A percentile compares a stretch with the other conserved stretches of the same genome.
Conservation (phyloP, 495 filamentous ascomycete genomes). For the Hapsidospora chrysogenum region DNA sequence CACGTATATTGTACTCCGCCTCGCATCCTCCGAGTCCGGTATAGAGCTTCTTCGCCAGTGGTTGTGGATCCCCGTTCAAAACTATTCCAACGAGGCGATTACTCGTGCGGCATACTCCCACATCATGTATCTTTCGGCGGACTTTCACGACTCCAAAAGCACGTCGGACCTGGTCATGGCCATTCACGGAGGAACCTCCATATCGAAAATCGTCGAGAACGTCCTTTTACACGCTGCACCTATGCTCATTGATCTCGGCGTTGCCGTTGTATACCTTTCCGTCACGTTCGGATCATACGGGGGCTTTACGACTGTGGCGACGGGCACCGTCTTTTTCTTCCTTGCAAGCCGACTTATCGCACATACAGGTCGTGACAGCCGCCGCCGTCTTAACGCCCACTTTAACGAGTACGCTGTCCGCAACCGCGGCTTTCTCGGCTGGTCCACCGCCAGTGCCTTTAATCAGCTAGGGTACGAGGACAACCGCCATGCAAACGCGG, state of each 20-base stretch:
- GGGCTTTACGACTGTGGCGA: slow-evolving; percentile 48
- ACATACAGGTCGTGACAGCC: slow-evolving; percentile 16
- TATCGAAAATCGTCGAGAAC: slow-evolving; percentile 47
- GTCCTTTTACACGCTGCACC: slow-evolving; percentile 51
- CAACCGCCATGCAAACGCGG: slow-evolving; percentile 36
- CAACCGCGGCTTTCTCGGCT: slow-evolving; percentile 47
- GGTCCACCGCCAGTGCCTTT: slow-evolving; percentile 56
- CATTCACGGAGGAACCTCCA: slow-evolving; percentile 43
- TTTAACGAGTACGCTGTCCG: slow-evolving; percentile 43
- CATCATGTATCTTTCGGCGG: slow-evolving; percentile 59
- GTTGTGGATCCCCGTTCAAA: slow-evolving; percentile 51
- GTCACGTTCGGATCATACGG: slow-evolving; percentile 57
- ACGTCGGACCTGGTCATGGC: slow-evolving; percentile 54
- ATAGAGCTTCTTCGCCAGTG: slow-evolving; percentile 35
- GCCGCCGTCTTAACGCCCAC: slow-evolving; percentile 17
- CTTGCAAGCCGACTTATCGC: slow-evolving; percentile 36
- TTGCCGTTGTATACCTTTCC: slow-evolving; percentile 55
- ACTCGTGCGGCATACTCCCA: slow-evolving; percentile 54
- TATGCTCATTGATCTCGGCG: slow-evolving; percentile 51
- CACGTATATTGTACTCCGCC: slow-evolving; percentile 35
- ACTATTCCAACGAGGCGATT: slow-evolving; percentile 42
- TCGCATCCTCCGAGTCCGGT: slow-evolving; percentile 39
- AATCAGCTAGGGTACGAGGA: slow-evolving; percentile 53
- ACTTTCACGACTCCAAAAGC: slow-evolving; percentile 63
- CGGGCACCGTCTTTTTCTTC: slow-evolving; percentile 46